These are phyloP conservation scores for Hyphodiscus hymeniophilus DNA, from an alignment of 495 filamentous ascomycete genomes.

Conservation along the genomic window DNA sequence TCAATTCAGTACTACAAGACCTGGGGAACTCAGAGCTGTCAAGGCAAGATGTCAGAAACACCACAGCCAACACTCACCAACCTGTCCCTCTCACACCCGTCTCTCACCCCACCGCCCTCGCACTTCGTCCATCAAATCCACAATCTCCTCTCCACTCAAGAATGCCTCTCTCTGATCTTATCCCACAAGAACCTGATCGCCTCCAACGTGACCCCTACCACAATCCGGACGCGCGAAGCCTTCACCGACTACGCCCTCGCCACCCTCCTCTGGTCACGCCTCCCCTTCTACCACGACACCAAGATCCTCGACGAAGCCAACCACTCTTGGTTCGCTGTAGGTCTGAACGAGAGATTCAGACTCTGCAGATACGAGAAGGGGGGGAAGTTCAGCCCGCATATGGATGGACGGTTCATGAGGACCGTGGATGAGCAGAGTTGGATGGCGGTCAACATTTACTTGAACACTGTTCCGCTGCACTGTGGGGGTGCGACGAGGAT, in stretches of 20 bases:
- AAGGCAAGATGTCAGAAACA: no score
- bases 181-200: constrained; percentile 3
- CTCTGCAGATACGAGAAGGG: constrained; percentile 1
- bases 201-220: constrained; percentile 5
- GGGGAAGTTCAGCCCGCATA: constrained; percentile 5
- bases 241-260: constrained; percentile 4
- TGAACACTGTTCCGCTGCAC: constrained; percentile 5
- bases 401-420: not conserved
- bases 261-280: not conserved
- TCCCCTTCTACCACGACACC: constrained; percentile 4
- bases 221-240: constrained; percentile 5
- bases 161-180: constrained; percentile 8
- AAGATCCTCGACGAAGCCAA: constrained; percentile 6
- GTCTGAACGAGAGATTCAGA: not conserved
- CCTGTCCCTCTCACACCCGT: no score
- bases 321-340: not conserved
- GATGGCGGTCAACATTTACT: constrained; percentile 9
- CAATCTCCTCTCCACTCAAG: constrained; percentile 6
- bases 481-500: not conserved
- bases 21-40: no score
- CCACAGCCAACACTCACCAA: no score
- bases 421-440: constrained; percentile 1
- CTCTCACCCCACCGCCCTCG: no score
- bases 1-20: no score
- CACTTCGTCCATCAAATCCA: constrained; percentile 11